Evolutionary conservation across 306 rosid species (phyloP).

Genomic region (Morella rubra): DNA sequence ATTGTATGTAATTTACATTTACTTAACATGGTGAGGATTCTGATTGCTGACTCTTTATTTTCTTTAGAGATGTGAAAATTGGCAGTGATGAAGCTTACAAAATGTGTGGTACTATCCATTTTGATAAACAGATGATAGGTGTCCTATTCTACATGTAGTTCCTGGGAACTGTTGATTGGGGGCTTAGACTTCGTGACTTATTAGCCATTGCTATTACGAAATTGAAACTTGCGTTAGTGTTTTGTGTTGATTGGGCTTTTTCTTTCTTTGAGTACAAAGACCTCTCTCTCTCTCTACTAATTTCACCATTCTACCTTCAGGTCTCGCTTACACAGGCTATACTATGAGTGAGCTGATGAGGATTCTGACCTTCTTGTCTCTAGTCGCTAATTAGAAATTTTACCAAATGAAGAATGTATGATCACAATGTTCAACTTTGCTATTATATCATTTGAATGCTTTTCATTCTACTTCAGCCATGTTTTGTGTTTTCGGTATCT

Average conservation of each 20-base stretch:
- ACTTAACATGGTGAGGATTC: neutral
- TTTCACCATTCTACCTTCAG: conserved; percentile 44
- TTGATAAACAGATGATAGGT: neutral
- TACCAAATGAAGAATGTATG: too few relatives aligned
- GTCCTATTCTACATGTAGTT: neutral
- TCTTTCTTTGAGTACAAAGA: neutral
- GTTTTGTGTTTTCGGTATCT: neutral
- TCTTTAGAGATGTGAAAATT: neutral
- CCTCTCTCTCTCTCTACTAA: conserved; percentile 12
- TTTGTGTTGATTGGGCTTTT: neutral
- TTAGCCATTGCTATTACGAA: conserved; percentile 1
- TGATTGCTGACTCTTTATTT: neutral
- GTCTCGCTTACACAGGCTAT: conserved; percentile 97
- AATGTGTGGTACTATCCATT: neutral
- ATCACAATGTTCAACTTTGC: too few relatives aligned
- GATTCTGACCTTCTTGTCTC: conserved; percentile 57
- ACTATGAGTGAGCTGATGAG: conserved; percentile 98
- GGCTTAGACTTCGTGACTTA: neutral
- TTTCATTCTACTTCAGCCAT: neutral
- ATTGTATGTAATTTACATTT: neutral
- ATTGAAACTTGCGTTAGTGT: neutral
- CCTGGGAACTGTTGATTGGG: neutral
- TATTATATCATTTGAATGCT: neutral
- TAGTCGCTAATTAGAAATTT: too few relatives aligned
- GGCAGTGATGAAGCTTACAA: neutral